These are phyloP conservation scores for Zangia roseola DNA, from an alignment of 768 basidiomycete species.

Conservation along the genomic window DNA sequence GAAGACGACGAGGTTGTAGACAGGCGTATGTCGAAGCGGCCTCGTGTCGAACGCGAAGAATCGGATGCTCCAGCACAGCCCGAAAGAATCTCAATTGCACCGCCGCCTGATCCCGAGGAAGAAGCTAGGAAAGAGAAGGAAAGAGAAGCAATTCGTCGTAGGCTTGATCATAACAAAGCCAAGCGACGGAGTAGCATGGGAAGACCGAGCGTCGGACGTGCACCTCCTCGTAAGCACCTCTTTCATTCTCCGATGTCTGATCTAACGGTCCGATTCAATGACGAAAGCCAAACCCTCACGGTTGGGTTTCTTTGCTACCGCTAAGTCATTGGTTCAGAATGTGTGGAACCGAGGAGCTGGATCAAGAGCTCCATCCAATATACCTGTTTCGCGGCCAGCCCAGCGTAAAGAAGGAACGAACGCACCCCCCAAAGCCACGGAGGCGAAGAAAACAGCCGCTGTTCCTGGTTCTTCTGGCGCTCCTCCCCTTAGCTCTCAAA, in stretches of 20 bases:
- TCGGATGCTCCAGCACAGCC: conserved; percentile 22
- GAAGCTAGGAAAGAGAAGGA: conserved; percentile 41
- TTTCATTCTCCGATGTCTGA: neutral
- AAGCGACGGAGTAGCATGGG: conserved; percentile 69
- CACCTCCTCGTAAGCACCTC: conserved; percentile 39
- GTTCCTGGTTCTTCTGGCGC: conserved; percentile 23
- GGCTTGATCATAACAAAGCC: conserved; percentile 65
- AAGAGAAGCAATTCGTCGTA: conserved; percentile 59
- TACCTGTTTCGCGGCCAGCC: conserved; percentile 29
- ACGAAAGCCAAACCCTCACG: conserved; percentile 44
- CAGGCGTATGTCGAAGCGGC: conserved; percentile 45
- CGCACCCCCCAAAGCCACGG: conserved; percentile 4
- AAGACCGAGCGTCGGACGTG: conserved; percentile 40
- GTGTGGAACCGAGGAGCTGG: conserved; percentile 65
- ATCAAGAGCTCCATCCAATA: conserved; percentile 25
- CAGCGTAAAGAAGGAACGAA: conserved; percentile 15
- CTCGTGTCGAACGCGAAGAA: conserved; percentile 36
- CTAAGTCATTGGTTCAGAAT: conserved; percentile 68
- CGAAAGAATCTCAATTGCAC: conserved; percentile 37
- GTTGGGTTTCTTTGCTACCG: conserved; percentile 67
- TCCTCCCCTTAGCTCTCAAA: conserved; percentile 19
- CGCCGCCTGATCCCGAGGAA: conserved; percentile 21
- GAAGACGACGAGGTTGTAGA: conserved; percentile 40
- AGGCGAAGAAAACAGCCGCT: conserved; percentile 21
- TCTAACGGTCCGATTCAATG: conserved; percentile 27